Conservation (phyloP, 1,284 basidiomycete genomes). For the Limonomyces culmigenus region DNA sequence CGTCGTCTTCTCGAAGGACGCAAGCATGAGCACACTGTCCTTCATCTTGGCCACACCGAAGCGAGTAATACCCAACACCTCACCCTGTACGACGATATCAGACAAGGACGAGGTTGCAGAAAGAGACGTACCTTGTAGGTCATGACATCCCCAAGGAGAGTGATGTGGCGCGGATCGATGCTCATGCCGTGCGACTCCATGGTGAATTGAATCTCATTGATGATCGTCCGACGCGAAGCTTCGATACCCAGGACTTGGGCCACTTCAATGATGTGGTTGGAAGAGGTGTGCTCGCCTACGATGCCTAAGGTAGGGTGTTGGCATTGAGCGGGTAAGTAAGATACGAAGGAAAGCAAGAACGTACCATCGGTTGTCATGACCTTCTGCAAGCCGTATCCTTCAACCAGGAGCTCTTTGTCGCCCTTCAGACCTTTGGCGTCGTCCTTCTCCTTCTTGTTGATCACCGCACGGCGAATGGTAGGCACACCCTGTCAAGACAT, state of each 20-base stretch:
- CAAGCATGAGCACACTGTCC: conserved; percentile 97
- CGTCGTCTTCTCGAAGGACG: conserved; percentile 98
- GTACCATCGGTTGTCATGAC: conserved; percentile 95
- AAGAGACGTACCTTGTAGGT: conserved; percentile 66
- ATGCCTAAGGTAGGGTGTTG: conserved; percentile 65
- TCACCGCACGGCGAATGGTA: conserved; percentile 78
- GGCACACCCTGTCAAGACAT: conserved; percentile 48
- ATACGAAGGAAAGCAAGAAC: conserved; percentile 6
- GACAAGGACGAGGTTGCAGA: neutral
- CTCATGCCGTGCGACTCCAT: conserved; percentile 98
- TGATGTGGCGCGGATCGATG: conserved; percentile 97
- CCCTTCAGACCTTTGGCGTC: conserved; percentile 62
- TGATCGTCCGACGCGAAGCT: conserved; percentile 86
- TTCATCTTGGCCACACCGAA: conserved; percentile 99
- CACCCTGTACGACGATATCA: conserved; percentile 41
- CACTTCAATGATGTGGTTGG: conserved; percentile 97
- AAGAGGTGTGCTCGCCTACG: conserved; percentile 80
- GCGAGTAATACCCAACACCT: conserved; percentile 95
- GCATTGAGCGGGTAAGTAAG: conserved; percentile 1
- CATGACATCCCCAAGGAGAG: conserved; percentile 98
- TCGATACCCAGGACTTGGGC: conserved; percentile 93
- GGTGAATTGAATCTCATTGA: conserved; percentile 95
- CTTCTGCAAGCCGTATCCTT: conserved; percentile 94
- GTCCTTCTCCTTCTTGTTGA: conserved; percentile 80
- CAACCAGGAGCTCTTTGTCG: conserved; percentile 79